phyloP scores from a whole-genome alignment of 75 land plant genomes.

The Selaginella moellendorffii region DNA sequence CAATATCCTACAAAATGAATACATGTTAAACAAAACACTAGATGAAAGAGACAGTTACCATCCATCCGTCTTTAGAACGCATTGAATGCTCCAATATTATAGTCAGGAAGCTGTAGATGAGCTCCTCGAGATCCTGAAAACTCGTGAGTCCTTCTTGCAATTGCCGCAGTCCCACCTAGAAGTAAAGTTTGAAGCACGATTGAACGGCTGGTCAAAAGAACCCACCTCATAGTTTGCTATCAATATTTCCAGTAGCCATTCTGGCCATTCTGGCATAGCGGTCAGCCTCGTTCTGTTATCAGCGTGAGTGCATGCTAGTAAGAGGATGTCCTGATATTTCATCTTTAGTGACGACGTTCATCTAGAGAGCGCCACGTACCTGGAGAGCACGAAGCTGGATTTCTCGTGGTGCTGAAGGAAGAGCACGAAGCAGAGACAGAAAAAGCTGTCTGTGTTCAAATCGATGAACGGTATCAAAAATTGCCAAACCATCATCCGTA shows the following conservation, averaged over 20 bases:
- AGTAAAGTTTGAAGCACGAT: not conserved
- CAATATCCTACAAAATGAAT: slow-evolving; percentile 59
- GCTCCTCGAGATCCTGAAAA: slow-evolving; percentile 68
- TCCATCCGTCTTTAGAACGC: slow-evolving; percentile 98
- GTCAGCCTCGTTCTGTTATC: slow-evolving; percentile 67
- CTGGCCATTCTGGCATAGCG: slow-evolving; percentile 97
- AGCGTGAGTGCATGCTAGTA: slow-evolving; percentile 92
- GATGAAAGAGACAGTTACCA: slow-evolving; percentile 30
- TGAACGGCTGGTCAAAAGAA: no score
- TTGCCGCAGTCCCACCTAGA: slow-evolving; percentile 22
- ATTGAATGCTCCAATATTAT: slow-evolving; percentile 95
- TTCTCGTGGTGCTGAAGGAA: slow-evolving; percentile 73
- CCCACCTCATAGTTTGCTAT: slow-evolving; percentile 83
- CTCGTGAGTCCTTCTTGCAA: slow-evolving; percentile 21
- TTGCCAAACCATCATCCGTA: slow-evolving; percentile 67
- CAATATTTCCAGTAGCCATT: slow-evolving; percentile 89
- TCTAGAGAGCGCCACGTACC: slow-evolving; percentile 23
- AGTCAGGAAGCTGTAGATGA: slow-evolving; percentile 68
- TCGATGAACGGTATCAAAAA: slow-evolving; percentile 83
- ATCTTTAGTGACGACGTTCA: not conserved
- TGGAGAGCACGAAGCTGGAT: slow-evolving; percentile 78
- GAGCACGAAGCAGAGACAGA: slow-evolving; percentile 71
- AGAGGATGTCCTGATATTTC: slow-evolving; percentile 69
- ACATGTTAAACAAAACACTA: not conserved
- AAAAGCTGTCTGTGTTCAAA: slow-evolving; percentile 79